phyloP scores from a whole-genome alignment of 2,329 filamentous ascomycete species.

The Aureobasidium uvarum region DNA sequence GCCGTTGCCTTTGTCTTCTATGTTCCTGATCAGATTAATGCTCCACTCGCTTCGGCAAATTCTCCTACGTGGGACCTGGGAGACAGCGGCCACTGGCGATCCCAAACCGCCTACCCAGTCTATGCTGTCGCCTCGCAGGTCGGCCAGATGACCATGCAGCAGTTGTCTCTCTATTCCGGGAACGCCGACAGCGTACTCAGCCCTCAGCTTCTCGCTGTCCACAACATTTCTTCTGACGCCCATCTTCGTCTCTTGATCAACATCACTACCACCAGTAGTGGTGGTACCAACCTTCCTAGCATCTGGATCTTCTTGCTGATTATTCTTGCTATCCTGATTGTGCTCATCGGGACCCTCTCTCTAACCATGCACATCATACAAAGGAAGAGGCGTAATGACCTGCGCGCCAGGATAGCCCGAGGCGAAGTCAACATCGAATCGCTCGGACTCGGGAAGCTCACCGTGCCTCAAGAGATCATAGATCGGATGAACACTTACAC shows the following conservation, averaged over 20 bases:
- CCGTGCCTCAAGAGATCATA: constrained; percentile 69
- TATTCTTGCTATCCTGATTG: constrained; percentile 68
- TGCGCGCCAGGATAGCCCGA: constrained; percentile 67
- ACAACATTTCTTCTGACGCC: constrained; percentile 39
- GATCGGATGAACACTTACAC: constrained; percentile 73
- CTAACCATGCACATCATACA: constrained; percentile 75
- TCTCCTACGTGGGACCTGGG: constrained; percentile 68
- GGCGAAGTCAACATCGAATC: constrained; percentile 86
- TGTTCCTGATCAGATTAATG: constrained; percentile 46
- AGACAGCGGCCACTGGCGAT: constrained; percentile 69
- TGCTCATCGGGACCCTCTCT: constrained; percentile 66
- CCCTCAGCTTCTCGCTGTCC: constrained; percentile 36
- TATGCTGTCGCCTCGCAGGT: constrained; percentile 72
- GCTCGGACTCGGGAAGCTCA: constrained; percentile 78
- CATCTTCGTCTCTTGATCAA: constrained; percentile 54
- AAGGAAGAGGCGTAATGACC: constrained; percentile 62
- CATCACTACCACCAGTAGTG: constrained; percentile 47
- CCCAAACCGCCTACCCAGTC: constrained; percentile 69
- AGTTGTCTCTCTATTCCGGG: constrained; percentile 74
- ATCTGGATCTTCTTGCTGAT: constrained; percentile 76
- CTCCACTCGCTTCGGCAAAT: constrained; percentile 64
- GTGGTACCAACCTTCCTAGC: constrained; percentile 55
- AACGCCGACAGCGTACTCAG: constrained; percentile 57
- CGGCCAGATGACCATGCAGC: constrained; percentile 66
- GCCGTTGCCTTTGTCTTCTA: constrained; percentile 61